Evolutionary conservation across 179 eudicot genomes (phyloP), one percentile per base, ranked within the genome.

Genomic region (Heliamphora pulchella): DNA sequence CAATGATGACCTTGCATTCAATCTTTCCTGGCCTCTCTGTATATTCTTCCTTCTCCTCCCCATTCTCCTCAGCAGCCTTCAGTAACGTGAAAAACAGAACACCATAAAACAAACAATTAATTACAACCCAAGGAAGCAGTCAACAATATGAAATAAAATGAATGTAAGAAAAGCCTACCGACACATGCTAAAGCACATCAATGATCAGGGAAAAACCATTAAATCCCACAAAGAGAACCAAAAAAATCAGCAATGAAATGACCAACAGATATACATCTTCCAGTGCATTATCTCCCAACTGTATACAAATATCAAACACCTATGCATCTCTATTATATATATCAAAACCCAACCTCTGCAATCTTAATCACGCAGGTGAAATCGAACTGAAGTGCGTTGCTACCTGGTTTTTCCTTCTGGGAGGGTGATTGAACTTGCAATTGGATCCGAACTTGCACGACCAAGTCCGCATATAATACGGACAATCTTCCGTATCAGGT

Each of bases 381-480:
- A n/a, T n/a, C n/a, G n/a, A n/a, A n/a, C n/a, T n/a, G n/a, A n/a
- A n/a, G n/a, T n/a, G 61, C 15, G 43, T 39, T 22, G 46, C 22
- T 50, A 91, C 94, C 94, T 84, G 91, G 75, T 48, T 77, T 69
- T 71, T 83, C 80, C 85, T 83, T 74, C 79, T 73, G 43, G 81
- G 80, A 65, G 95, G 97, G 64, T 91, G 97, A 87, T 91, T 91
- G 80, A 92, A 92, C 86, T 89, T 92, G 95, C 97, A 92, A 86
- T 80, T 81, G 61, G 80, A 59, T 17, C 95, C 97, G 79, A 86
- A 91, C 75, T 88, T 90, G 81, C 97, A 92, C 17, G 64, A 76
- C 79, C 97, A 91, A 1, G 86, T 86, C 13, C 83, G 83, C 85
- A 92, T 47, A 77, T 82, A 92, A 83, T 74, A 90, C 0, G 90